Conservation (phyloP, 2,329 filamentous ascomycete species). For the Neofusicoccum laricinum region DNA sequence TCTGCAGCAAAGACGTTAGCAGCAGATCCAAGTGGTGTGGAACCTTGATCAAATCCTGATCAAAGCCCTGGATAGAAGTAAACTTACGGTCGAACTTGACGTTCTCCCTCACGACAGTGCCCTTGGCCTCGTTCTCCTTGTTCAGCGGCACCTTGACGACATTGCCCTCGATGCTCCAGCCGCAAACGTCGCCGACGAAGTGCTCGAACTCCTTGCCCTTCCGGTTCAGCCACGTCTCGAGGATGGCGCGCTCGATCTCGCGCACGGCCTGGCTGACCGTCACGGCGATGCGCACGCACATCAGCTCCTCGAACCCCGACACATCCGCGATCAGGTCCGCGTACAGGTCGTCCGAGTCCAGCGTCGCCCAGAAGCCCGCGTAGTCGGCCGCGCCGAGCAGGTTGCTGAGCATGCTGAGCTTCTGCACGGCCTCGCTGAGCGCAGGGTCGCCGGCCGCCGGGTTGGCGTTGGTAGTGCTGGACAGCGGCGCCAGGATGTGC, state of each 20-base stretch:
- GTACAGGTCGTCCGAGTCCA: conserved; percentile 93
- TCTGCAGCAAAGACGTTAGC: conserved; percentile 36
- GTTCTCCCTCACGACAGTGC: conserved; percentile 86
- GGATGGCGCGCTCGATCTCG: conserved; percentile 57
- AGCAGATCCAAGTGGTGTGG: not conserved
- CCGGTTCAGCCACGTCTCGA: conserved; percentile 51
- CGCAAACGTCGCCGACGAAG: conserved; percentile 58
- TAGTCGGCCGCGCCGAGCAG: conserved; percentile 91
- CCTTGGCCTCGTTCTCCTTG: conserved; percentile 94
- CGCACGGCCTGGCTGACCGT: conserved; percentile 83
- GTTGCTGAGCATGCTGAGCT: conserved; percentile 78
- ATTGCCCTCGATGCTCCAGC: conserved; percentile 72
- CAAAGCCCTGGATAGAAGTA: not conserved
- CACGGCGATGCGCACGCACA: conserved; percentile 84
- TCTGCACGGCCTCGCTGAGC: conserved; percentile 85
- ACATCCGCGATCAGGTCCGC: conserved; percentile 95
- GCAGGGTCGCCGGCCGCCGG: conserved; percentile 60
- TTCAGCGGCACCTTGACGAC: conserved; percentile 79
- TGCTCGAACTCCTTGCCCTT: conserved; percentile 47
- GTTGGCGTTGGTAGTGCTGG: conserved; percentile 47
- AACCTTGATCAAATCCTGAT: too few species aligned
- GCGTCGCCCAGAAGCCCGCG: conserved; percentile 84
- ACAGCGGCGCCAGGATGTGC: conserved; percentile 65
- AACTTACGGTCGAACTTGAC: conserved; percentile 75
- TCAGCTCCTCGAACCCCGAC: conserved; percentile 87